Percentiles rank a stretch among this genome's conserved stretches.
Evolutionary conservation across 352 stramenopile species (phyloP).

Genomic region (Globisporangium irregulare): DNA sequence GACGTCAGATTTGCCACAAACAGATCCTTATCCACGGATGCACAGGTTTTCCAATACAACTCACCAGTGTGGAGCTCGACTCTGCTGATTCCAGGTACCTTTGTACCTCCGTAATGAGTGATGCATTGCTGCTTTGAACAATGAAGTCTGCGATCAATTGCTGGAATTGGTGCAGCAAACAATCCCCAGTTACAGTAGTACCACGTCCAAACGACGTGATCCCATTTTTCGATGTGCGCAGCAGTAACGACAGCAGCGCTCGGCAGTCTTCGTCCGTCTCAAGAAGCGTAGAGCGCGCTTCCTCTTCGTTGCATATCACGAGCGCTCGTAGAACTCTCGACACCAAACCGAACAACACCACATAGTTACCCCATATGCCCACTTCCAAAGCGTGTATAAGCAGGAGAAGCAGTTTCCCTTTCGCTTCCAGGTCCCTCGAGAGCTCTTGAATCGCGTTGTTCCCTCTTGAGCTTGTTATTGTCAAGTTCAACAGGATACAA

Average conservation of each 20-base stretch:
- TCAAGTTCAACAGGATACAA: constrained; percentile 34
- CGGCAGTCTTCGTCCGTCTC: constrained; percentile 4
- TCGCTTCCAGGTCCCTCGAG: constrained; percentile 19
- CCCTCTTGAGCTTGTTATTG: constrained; percentile 7
- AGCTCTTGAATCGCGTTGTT: constrained; percentile 14
- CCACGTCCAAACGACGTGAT: not conserved
- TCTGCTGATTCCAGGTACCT: not conserved
- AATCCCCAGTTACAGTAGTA: not conserved
- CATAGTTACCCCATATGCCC: not conserved
- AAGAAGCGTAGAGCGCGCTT: constrained; percentile 5
- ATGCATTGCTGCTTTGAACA: constrained; percentile 12
- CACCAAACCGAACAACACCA: not conserved
- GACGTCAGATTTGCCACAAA: not conserved
- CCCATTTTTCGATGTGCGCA: constrained; percentile 12
- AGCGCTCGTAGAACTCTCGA: not conserved
- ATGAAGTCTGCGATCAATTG: constrained; percentile 35
- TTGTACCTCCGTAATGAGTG: not conserved
- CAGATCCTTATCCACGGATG: not conserved
- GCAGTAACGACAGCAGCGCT: constrained; percentile 28
- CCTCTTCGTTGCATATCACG: not conserved
- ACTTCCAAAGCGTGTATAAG: constrained; percentile 4
- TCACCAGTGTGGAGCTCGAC: not conserved
- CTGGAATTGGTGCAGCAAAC: constrained; percentile 12
- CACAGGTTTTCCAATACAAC: not conserved
- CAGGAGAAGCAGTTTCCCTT: constrained; percentile 5